Base-by-base conservation (phyloP, 768 basidiomycete species). In the Candolleomyces efflorescens region DNA sequence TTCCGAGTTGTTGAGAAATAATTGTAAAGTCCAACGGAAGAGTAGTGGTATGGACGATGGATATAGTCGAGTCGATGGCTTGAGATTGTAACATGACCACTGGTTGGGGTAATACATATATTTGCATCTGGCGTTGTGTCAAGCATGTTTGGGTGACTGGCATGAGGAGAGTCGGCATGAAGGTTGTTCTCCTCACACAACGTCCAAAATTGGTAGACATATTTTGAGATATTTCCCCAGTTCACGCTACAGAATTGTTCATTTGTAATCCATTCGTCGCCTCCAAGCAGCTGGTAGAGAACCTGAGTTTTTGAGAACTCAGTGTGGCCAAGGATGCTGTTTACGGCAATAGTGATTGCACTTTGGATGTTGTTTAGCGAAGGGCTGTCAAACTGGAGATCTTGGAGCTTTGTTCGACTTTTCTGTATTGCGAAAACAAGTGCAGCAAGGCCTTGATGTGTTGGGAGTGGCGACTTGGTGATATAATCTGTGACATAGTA, bases 401-500 rank as follows among this genome's bases (percentile, higher is more conserved):
- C 13, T 5, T 47, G 17, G 17, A 47, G 10, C 45, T 18, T 47
- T 47, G 45, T 7, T 23, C 20, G n/a, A 47, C 23, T 9, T 18
- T 50, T 50, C 26, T 26, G 17, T 10, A 50, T 50, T 22, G 49
- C 49, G 45, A 10, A 47, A 7, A 18, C 17, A n/a, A 47, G 22
- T 7, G 45, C 45, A 7, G 45, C 45, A 23, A 50, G 49, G 26
- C 49, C 49, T 26, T 10, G 13, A 24, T 50, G 49, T 9, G 26
- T 50, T 10, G 23, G 5, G 10, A 50, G 12, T 12, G 49, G 23
- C 15, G 50, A 5, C 13, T 52, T 52, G 26, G 50, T 52, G 37
- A 52, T 52, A 22, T 52, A 52, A n/a, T 52, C 50, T 1, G 50
- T 52, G 12, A 52, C 50, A 18, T 52, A 52, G 27, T 52, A 52